These are phyloP conservation scores for Ophiostoma triangulosporum DNA, from an alignment of 2,329 filamentous ascomycete species.

Conservation along the genomic window DNA sequence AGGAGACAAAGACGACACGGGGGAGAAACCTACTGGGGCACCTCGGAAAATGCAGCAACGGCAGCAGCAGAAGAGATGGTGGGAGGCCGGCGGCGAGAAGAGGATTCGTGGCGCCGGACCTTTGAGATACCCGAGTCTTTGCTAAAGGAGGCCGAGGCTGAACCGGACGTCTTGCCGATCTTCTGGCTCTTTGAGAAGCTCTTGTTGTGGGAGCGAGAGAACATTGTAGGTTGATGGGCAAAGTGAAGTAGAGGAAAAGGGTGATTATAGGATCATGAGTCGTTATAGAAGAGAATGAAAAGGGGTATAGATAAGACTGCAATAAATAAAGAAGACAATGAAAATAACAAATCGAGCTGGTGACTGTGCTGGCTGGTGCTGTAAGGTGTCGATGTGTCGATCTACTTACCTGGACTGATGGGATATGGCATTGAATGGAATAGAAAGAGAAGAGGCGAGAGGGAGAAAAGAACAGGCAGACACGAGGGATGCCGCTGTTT, in stretches of 20 bases:
- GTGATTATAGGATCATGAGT: not conserved
- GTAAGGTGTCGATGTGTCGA: no score
- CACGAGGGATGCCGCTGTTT: not conserved
- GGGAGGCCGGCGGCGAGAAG: conserved; percentile 32
- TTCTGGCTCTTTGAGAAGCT: conserved; percentile 42
- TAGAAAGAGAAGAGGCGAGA: not conserved
- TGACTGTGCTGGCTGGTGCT: no score
- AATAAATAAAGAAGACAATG: not conserved
- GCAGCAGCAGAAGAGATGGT: conserved; percentile 32
- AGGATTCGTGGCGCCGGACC: conserved; percentile 31
- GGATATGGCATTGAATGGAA: no score
- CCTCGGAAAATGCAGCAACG: conserved; percentile 15
- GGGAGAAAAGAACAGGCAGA: not conserved
- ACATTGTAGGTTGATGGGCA: conserved; percentile 24
- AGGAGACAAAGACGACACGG: conserved; percentile 26
- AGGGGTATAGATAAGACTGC: not conserved
- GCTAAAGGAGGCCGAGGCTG: conserved; percentile 32
- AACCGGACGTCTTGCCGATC: conserved; percentile 29
- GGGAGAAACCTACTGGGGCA: conserved; percentile 9
- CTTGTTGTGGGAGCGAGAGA: conserved; percentile 32
- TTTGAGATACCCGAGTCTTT: conserved; percentile 42
- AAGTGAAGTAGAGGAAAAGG: not conserved
- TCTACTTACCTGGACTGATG: no score
- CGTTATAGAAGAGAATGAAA: not conserved
- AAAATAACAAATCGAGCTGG: no score